Conservation (phyloP, 352 stramenopile genomes). For the Phytophthora aleatoria region DNA sequence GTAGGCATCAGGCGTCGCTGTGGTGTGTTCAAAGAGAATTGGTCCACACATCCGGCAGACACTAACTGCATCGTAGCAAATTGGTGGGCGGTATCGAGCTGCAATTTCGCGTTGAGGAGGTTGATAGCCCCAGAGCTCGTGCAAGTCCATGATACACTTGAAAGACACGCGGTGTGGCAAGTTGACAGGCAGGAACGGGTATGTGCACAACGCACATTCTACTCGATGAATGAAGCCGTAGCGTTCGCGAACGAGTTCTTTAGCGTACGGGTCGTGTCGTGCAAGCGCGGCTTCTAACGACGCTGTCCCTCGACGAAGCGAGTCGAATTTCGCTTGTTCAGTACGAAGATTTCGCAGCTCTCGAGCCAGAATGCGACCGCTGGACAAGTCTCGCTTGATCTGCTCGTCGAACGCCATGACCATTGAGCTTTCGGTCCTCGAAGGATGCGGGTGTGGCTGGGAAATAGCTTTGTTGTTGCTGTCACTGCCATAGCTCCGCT, state of each 20-base stretch:
- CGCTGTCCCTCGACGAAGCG: constrained; percentile 20
- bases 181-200: constrained; percentile 59
- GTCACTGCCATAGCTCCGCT: constrained; percentile 8
- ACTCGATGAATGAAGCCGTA: constrained; percentile 66
- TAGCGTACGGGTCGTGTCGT: constrained; percentile 50
- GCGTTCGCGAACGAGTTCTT: constrained; percentile 56
- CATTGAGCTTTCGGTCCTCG: constrained; percentile 44
- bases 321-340: constrained; percentile 40
- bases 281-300: constrained; percentile 30
- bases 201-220: constrained; percentile 69
- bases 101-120: constrained; percentile 47
- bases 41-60: constrained; percentile 79
- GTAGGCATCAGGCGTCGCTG: constrained; percentile 25
- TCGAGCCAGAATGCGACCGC: constrained; percentile 50
- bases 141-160: constrained; percentile 79
- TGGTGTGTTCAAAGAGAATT: constrained; percentile 64
- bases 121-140: constrained; percentile 59
- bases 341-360: constrained; percentile 56
- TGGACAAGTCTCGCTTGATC: constrained; percentile 52
- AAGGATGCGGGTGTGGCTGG: constrained; percentile 8
- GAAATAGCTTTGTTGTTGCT: constrained; percentile 21
- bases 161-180: constrained; percentile 76
- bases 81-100: constrained; percentile 60
- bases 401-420: constrained; percentile 44
- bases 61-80: constrained; percentile 75